Conservation (phyloP, 148 eudicot species). For the Amaranthus hypochondriacus region DNA sequence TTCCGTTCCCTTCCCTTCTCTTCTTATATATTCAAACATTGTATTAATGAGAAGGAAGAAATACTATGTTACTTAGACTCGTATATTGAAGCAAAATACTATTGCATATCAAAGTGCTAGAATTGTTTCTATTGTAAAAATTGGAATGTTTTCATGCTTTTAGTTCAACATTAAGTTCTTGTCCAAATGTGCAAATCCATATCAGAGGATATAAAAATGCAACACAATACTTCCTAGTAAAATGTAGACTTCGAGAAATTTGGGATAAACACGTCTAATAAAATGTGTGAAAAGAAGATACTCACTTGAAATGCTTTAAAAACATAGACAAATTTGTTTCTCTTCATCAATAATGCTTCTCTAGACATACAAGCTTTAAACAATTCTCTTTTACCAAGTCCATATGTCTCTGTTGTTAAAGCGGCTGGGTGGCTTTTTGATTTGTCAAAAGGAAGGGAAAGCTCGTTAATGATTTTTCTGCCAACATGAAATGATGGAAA, state of each 20-base stretch:
- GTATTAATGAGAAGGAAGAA: no score
- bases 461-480: conserved; percentile 46
- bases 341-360: conserved; percentile 71
- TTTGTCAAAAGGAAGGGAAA: conserved; percentile 63
- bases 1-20: no score
- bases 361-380: conserved; percentile 70
- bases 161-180: no score
- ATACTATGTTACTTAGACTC: no score
- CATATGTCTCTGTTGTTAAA: conserved; percentile 55
- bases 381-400: conserved; percentile 61
- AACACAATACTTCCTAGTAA: background rate
- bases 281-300: background rate
- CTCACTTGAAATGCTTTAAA: conserved; percentile 71
- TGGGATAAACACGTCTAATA: background rate
- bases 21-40: no score
- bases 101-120: no score
- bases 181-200: no score
- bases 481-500: conserved; percentile 82
- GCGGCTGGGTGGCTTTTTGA: conserved; percentile 77
- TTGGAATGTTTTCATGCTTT: no score
- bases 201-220: background rate
- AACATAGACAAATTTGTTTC: conserved; percentile 64
- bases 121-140: no score
- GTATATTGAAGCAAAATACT: no score
- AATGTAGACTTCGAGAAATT: background rate